Conservation (phyloP, 208 protist genomes). For the Crithidia bombi region DNA sequence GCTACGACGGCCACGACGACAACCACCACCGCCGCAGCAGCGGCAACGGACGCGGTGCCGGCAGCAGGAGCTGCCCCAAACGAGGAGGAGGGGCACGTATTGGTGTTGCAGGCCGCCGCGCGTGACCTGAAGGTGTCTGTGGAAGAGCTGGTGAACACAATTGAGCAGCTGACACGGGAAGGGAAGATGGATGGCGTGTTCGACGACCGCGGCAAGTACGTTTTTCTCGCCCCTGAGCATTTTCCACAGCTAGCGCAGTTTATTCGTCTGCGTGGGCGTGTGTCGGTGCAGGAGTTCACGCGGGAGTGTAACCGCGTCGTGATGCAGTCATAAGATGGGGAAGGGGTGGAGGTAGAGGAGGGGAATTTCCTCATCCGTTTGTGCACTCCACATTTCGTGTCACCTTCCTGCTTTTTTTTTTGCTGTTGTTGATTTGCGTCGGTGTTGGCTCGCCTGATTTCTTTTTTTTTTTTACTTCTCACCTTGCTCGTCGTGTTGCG, state of each 20-base stretch:
- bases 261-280: conserved; percentile 58
- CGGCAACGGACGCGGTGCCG: neutral
- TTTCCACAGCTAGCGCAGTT: conserved; percentile 63
- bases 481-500: too few species aligned
- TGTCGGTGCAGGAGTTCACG: conserved; percentile 70
- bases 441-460: too few species aligned
- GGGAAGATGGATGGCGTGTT: conserved; percentile 67
- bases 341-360: neutral
- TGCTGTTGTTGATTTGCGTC: conserved; percentile 14
- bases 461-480: too few species aligned
- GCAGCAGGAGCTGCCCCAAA: too few species aligned
- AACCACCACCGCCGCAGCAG: neutral
- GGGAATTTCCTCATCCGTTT: too few species aligned
- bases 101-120: conserved; percentile 70
- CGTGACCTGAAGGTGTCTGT: conserved; percentile 53
- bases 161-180: conserved; percentile 60
- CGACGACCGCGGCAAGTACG: conserved; percentile 85
- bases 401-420: conserved; percentile 18
- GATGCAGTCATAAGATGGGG: conserved; percentile 27
- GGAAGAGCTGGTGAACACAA: conserved; percentile 55
- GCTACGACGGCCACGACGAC: neutral
- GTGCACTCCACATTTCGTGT: neutral
- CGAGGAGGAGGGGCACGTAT: conserved; percentile 39
- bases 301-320: conserved; percentile 77
- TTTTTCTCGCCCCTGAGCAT: conserved; percentile 62